phyloP scores from a whole-genome alignment of 371 early-diverging fungal species.

The Mortierella sp. region DNA sequence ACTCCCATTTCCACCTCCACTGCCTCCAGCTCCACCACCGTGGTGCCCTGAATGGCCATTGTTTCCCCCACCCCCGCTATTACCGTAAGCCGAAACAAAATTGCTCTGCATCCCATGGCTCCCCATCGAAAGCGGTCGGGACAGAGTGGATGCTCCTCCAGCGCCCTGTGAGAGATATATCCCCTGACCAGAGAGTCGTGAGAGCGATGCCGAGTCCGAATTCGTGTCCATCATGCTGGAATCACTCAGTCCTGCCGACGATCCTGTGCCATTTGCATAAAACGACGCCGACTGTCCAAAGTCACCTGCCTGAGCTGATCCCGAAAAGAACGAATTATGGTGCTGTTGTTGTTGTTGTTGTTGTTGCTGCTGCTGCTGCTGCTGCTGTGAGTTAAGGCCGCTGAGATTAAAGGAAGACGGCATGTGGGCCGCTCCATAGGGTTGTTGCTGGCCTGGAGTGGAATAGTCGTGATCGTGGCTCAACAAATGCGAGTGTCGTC shows the following conservation, averaged over 20 bases:
- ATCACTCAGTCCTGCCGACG: slow-evolving; percentile 22
- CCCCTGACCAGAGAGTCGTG: slow-evolving; percentile 38
- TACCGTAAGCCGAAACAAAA: slow-evolving; percentile 33
- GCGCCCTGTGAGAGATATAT: slow-evolving; percentile 42
- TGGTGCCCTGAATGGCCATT: slow-evolving; percentile 6
- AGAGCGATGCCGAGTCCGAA: slow-evolving; percentile 36
- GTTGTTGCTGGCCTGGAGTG: slow-evolving; percentile 24
- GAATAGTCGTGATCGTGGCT: slow-evolving; percentile 55
- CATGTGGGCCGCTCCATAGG: slow-evolving; percentile 23
- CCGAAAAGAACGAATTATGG: slow-evolving; percentile 31
- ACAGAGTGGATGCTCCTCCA: slow-evolving; percentile 25
- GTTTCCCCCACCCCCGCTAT: slow-evolving; percentile 10
- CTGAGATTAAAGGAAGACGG: slow-evolving; percentile 33
- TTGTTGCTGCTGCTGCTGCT: background rate
- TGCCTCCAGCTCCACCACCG: background rate
- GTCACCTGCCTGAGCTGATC: slow-evolving; percentile 30
- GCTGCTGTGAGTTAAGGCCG: slow-evolving; percentile 23
- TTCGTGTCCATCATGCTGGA: slow-evolving; percentile 34
- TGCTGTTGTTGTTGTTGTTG: slow-evolving; percentile 23
- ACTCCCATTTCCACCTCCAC: slow-evolving; percentile 2
- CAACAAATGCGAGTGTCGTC: slow-evolving; percentile 45
- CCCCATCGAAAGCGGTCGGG: slow-evolving; percentile 35
- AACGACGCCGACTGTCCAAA: slow-evolving; percentile 38
- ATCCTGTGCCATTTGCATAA: slow-evolving; percentile 34
- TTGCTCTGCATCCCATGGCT: slow-evolving; percentile 31